phyloP scores from a whole-genome alignment of 768 basidiomycete genomes.

The Auricularia heimuer region DNA sequence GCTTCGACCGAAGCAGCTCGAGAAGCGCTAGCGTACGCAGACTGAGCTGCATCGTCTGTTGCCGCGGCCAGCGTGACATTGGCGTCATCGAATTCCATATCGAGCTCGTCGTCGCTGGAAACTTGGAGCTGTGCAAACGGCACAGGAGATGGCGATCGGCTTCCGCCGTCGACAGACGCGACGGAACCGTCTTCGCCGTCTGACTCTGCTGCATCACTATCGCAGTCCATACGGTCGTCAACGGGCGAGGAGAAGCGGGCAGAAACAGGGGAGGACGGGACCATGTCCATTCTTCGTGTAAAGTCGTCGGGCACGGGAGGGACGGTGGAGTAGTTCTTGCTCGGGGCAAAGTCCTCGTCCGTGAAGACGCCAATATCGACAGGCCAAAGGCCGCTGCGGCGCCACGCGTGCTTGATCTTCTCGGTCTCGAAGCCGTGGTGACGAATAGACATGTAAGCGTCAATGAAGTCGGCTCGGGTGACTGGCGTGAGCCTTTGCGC shows the following conservation, averaged over 20 bases:
- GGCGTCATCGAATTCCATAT: too few species aligned
- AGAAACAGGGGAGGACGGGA: background rate
- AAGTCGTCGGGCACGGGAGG: background rate
- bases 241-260: background rate
- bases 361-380: background rate
- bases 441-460: background rate
- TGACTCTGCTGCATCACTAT: background rate
- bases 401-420: background rate
- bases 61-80: too few species aligned
- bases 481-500: constrained; percentile 3
- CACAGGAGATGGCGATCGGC: background rate
- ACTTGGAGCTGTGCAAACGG: background rate
- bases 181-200: background rate
- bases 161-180: background rate
- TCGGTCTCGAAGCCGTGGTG: background rate
- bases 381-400: background rate
- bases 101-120: too few species aligned
- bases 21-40: too few species aligned
- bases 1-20: too few species aligned
- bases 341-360: background rate
- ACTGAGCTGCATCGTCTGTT: too few species aligned
- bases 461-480: background rate
- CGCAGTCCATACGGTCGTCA: background rate
- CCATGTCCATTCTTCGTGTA: background rate
- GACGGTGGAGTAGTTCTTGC: background rate